Evolutionary conservation across 768 basidiomycete species (phyloP).

Genomic region (Tephrocybe sp.): DNA sequence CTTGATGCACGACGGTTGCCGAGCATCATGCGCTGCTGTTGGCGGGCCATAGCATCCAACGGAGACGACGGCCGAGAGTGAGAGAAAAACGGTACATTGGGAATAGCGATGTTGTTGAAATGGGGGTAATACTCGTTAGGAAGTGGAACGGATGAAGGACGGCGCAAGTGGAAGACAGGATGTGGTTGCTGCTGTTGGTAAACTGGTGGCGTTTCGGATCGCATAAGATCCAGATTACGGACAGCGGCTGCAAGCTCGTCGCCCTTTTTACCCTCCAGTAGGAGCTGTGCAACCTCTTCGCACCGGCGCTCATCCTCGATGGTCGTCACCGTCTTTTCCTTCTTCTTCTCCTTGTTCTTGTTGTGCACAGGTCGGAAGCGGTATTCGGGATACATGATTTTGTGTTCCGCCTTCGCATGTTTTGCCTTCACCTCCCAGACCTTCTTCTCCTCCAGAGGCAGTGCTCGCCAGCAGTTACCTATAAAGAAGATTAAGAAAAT

Average conservation of each 20-base stretch:
- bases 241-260: constrained; percentile 65
- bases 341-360: constrained; percentile 44
- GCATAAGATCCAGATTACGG: constrained; percentile 45
- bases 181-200: constrained; percentile 14
- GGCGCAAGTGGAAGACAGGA: constrained; percentile 41
- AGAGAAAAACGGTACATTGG: constrained; percentile 41
- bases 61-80: constrained; percentile 46
- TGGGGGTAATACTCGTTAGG: constrained; percentile 37
- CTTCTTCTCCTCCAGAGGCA: constrained; percentile 69
- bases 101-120: constrained; percentile 41
- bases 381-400: constrained; percentile 66
- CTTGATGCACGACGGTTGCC: constrained; percentile 53
- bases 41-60: constrained; percentile 42
- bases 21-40: constrained; percentile 36
- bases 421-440: constrained; percentile 76
- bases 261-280: constrained; percentile 71
- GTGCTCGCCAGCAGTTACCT: constrained; percentile 75
- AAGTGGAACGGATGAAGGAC: constrained; percentile 65
- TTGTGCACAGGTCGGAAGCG: constrained; percentile 56
- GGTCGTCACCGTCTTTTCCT: constrained; percentile 36
- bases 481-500: constrained; percentile 28
- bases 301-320: constrained; percentile 65
- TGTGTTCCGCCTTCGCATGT: constrained; percentile 73
- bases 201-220: constrained; percentile 17
- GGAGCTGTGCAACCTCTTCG: constrained; percentile 62